These are phyloP conservation scores for Xylaria sp. DNA, from an alignment of 2,329 filamentous ascomycete species.

Conservation along the genomic window DNA sequence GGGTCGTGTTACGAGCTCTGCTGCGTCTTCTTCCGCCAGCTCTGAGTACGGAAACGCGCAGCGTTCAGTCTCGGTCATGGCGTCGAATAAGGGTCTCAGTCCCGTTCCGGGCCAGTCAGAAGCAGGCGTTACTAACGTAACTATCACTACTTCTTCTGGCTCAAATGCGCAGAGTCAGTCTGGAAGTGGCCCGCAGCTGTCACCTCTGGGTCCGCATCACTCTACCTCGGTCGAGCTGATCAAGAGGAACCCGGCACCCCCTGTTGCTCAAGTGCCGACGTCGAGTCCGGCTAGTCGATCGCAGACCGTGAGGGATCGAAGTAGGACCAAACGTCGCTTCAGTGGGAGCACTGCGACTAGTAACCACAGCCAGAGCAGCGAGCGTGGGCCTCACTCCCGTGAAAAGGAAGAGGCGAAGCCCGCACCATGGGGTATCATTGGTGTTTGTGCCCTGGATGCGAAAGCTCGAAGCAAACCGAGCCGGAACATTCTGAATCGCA, in stretches of 20 bases:
- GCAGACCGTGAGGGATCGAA: conserved; percentile 54
- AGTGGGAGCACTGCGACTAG: conserved; percentile 78
- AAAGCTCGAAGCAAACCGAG: conserved; percentile 97
- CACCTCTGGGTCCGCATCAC: conserved; percentile 37
- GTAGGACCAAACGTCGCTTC: conserved; percentile 66
- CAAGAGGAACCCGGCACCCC: conserved; percentile 34
- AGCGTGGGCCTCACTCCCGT: conserved; percentile 50
- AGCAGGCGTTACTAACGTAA: conserved; percentile 46
- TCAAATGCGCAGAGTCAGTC: conserved; percentile 40
- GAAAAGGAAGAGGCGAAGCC: conserved; percentile 58
- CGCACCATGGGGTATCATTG: conserved; percentile 64
- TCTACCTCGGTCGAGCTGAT: conserved; percentile 44
- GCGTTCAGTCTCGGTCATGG: conserved; percentile 44
- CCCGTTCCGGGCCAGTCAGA: conserved; percentile 43
- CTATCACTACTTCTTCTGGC: conserved; percentile 48
- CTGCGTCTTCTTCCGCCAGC: conserved; percentile 47
- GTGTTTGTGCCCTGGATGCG: conserved; percentile 89
- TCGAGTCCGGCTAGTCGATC: conserved; percentile 34
- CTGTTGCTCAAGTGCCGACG: conserved; percentile 23
- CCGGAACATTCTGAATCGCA: conserved; percentile 86
- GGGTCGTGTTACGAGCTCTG: conserved; percentile 48
- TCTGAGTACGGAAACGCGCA: conserved; percentile 43
- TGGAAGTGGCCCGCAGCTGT: conserved; percentile 42
- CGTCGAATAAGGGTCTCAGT: conserved; percentile 39
- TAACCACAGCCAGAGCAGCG: conserved; percentile 73